phyloP scores from a whole-genome alignment of 306 rosid species.

The Herpetospermum pedunculosum region DNA sequence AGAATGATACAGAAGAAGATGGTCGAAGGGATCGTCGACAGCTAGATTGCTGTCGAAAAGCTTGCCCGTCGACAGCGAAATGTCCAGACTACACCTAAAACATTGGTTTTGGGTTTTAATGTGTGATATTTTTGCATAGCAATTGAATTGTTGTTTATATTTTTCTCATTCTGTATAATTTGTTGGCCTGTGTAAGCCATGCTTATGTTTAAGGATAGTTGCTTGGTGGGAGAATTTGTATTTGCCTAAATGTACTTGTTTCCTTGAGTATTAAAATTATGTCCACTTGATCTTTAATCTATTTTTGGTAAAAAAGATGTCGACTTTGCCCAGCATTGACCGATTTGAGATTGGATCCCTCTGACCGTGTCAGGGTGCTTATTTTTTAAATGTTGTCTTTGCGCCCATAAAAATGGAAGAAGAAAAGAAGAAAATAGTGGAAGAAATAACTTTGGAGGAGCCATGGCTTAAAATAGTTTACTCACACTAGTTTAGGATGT shows the following conservation, averaged over 20 bases:
- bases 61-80: neutral
- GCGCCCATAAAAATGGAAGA: too few relatives aligned
- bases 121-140: constrained; percentile 2
- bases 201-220: neutral
- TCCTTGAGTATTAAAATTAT: neutral
- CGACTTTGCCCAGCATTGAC: neutral
- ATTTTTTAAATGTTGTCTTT: neutral
- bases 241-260: neutral
- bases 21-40: neutral
- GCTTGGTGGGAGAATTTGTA: neutral
- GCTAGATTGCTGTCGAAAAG: neutral
- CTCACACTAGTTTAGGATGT: too few relatives aligned
- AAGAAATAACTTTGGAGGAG: too few relatives aligned
- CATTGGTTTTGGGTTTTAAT: neutral
- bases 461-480: too few relatives aligned
- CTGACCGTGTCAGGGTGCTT: neutral
- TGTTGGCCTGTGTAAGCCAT: neutral
- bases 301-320: neutral
- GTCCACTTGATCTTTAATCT: neutral
- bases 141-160: neutral
- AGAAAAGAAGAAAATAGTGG: too few relatives aligned
- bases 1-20: neutral
- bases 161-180: neutral
- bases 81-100: neutral
- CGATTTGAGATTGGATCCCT: neutral